phyloP scores from a whole-genome alignment of 306 rosid species.

The Inga oerstediana region DNA sequence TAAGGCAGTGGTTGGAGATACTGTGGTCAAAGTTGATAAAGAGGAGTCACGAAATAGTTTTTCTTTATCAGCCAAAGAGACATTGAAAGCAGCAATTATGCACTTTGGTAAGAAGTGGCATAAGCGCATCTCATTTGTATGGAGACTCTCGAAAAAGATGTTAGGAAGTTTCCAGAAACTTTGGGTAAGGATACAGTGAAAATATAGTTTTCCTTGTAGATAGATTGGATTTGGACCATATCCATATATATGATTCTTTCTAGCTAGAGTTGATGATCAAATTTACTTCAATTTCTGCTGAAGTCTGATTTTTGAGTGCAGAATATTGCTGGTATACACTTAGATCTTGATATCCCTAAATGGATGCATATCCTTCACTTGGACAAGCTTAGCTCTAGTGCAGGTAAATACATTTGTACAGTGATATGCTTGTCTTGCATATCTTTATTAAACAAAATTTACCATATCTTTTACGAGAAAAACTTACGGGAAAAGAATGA shows the following conservation, averaged over 20 bases:
- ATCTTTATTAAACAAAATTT: background rate
- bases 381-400: conserved; percentile 75
- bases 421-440: conserved; percentile 4
- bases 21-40: conserved; percentile 55
- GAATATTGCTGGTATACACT: conserved; percentile 82
- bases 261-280: background rate
- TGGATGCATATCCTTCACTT: conserved; percentile 84
- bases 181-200: conserved; percentile 65
- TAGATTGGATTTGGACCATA: conserved; percentile 16
- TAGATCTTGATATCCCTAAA: conserved; percentile 87
- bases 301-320: conserved; percentile 48
- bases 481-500: background rate
- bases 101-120: conserved; percentile 79
- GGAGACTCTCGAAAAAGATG: conserved; percentile 64
- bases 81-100: conserved; percentile 66
- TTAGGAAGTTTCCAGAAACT: conserved; percentile 67
- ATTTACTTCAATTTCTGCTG: conserved; percentile 30
- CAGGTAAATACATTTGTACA: conserved; percentile 55
- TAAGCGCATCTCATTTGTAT: conserved; percentile 71
- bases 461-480: background rate
- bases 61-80: conserved; percentile 69
- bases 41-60: conserved; percentile 65
- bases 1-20: conserved; percentile 54
- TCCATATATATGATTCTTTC: background rate
- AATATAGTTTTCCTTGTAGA: conserved; percentile 24